Evolutionary conservation across 306 rosid species (phyloP), one percentile per base, ranked within the genome.

Genomic region (Macrotyloma uniflorum): DNA sequence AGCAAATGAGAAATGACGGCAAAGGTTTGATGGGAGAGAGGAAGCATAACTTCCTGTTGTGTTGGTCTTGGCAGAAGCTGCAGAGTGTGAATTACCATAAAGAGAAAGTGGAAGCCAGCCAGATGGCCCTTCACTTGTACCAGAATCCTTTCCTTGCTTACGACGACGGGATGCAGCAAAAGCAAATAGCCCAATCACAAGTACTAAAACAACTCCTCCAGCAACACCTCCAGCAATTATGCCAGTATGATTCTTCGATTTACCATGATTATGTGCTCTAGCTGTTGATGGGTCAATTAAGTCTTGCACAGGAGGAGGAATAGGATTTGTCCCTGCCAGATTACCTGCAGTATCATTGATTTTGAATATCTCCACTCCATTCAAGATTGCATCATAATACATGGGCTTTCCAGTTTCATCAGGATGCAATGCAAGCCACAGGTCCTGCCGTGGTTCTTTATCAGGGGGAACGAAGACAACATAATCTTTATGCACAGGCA

Each of bases 61-160:
- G 85, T 91, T 95, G 54, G 98, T 93, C 93, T 84, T 93, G 80
- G 93, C 98, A 81, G 98, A 95, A 66, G 84, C 93, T 1, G 93
- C 94, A 33, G 97, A 91, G 68, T 93, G 99, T 33, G 98, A 96
- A 76, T 92, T 90, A 46, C 98, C 98, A 54, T 95, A 95, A 5
- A 93, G 86, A 59, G 99, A 93, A 70, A 96, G 93, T 6, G 99
- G 98, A 20, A 96, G 99, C 99, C 99, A 96, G 2, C 99, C 99
- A 15, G 99, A 93, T 13, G 98, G 99, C 55, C 99, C 99, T n/a
- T 93, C 98, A 35, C 90, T 88, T 43, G 90, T 11, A 80, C 91
- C 87, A 14, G 94, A 86, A 69, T 87, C 98, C 80, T 89, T 88
- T 57, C 89, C 83, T 35, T 45, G 87, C 83, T 86, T 86, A 20